Conservation (phyloP, 176 grass and related monocot species). For the Carex pumila region DNA sequence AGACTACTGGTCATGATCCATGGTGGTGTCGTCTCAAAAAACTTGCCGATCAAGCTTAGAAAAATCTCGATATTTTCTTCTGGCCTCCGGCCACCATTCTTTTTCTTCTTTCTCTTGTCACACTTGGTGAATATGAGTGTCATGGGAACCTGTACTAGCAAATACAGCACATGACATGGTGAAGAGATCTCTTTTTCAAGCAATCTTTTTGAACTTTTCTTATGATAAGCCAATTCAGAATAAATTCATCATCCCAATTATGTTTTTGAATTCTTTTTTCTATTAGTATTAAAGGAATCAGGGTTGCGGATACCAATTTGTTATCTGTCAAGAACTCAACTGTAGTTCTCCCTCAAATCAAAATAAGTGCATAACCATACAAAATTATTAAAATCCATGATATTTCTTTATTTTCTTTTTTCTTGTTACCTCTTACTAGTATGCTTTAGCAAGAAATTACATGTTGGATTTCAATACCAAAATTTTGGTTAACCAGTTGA, state of each 20-base stretch:
- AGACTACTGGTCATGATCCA: slow-evolving; percentile 98
- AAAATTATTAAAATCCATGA: not conserved
- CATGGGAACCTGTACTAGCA: slow-evolving; percentile 71
- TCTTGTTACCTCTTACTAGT: not conserved
- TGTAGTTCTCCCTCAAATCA: not conserved
- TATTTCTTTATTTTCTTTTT: not conserved
- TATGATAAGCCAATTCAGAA: not conserved
- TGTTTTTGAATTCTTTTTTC: not conserved
- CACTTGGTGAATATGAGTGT: slow-evolving; percentile 95
- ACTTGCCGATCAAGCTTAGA: slow-evolving; percentile 66
- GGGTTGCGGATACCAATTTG: not conserved
- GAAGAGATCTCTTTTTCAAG: not conserved
- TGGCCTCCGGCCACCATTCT: slow-evolving; percentile 73
- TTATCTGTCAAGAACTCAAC: not conserved
- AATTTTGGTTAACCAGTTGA: not conserved
- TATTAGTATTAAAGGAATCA: not conserved
- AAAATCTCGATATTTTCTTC: slow-evolving; percentile 86
- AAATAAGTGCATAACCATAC: not conserved
- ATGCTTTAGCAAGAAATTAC: not conserved
- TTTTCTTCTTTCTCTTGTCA: slow-evolving; percentile 97
- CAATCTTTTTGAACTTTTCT: not conserved
- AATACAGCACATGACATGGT: not conserved
- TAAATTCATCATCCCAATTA: not conserved
- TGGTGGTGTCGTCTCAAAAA: slow-evolving; percentile 68
- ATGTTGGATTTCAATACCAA: not conserved